A percentile compares a stretch with the other conserved stretches of the same genome.
Conservation (phyloP, 1,284 basidiomycete genomes). For the Ganoderma resinaceum region DNA sequence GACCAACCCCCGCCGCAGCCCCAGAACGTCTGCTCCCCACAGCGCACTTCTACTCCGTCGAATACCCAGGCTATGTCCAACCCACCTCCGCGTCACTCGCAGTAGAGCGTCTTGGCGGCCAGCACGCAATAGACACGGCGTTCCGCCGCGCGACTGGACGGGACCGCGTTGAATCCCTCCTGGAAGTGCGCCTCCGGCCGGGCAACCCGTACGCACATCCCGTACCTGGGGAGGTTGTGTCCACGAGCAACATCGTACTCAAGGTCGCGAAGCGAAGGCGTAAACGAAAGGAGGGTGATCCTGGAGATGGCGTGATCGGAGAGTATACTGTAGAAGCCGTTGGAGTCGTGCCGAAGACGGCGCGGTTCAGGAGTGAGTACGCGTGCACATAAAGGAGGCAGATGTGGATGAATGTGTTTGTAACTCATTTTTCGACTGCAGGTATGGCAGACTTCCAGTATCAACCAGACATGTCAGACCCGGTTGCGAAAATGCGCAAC, state of each 20-base stretch:
- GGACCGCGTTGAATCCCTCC: slow-evolving; percentile 61
- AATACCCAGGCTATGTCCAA: slow-evolving; percentile 89
- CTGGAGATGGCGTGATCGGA: slow-evolving; percentile 55
- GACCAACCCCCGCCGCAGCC: slow-evolving; percentile 35
- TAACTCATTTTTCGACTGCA: slow-evolving; percentile 40
- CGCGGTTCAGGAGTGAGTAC: slow-evolving; percentile 86
- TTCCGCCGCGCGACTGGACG: slow-evolving; percentile 64
- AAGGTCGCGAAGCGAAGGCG: slow-evolving; percentile 79
- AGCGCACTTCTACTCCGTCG: slow-evolving; percentile 78
- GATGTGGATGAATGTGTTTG: slow-evolving; percentile 2
- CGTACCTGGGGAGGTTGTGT: slow-evolving; percentile 78
- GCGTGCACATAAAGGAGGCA: neutral
- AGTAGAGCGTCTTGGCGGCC: slow-evolving; percentile 72
- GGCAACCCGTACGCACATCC: slow-evolving; percentile 83
- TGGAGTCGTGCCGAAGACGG: slow-evolving; percentile 82
- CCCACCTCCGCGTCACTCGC: slow-evolving; percentile 68
- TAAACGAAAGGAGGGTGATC: slow-evolving; percentile 43
- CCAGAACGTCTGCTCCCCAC: slow-evolving; percentile 61
- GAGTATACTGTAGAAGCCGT: slow-evolving; percentile 83
- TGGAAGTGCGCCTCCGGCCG: slow-evolving; percentile 80
- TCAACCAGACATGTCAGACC: slow-evolving; percentile 75
- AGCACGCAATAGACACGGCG: slow-evolving; percentile 71
- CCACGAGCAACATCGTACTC: slow-evolving; percentile 81
- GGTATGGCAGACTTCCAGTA: slow-evolving; percentile 95
- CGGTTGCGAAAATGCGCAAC: slow-evolving; percentile 68